A percentile compares a stretch with the other conserved stretches of the same genome.
These are phyloP conservation scores for Phytophthora boehmeriae DNA, from an alignment of 352 stramenopile genomes.

Conservation along the genomic window DNA sequence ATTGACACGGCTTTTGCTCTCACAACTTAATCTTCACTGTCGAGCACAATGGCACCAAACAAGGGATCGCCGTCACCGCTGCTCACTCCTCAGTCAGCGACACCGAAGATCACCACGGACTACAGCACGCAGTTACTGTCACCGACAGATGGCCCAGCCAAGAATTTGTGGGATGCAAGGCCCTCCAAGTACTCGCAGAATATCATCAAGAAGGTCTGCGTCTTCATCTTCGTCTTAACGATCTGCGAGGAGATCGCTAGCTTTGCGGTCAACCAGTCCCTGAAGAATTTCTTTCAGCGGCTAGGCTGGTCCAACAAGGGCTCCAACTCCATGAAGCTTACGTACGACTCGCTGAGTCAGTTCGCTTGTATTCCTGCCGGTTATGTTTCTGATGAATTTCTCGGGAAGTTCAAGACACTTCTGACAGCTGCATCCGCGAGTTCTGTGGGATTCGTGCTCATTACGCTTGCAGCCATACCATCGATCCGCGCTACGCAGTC, in stretches of 20 bases:
- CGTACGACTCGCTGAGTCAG: slow-evolving; percentile 69
- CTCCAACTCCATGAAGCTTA: slow-evolving; percentile 67
- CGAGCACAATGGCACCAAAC: slow-evolving; percentile 9
- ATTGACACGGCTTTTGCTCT: no score
- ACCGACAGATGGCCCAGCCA: no score
- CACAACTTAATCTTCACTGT: slow-evolving; percentile 7
- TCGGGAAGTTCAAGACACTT: slow-evolving; percentile 46
- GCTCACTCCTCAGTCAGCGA: slow-evolving; percentile 19
- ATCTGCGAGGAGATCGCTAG: slow-evolving; percentile 57
- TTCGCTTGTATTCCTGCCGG: slow-evolving; percentile 58
- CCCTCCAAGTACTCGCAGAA: slow-evolving; percentile 60
- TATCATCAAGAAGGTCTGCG: slow-evolving; percentile 59
- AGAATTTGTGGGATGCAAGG: slow-evolving; percentile 43
- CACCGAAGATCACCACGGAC: slow-evolving; percentile 23
- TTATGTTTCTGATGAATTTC: slow-evolving; percentile 64
- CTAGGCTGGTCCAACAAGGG: slow-evolving; percentile 64
- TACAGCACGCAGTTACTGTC: slow-evolving; percentile 8
- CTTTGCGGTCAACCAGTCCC: slow-evolving; percentile 63
- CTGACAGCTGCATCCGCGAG: slow-evolving; percentile 35
- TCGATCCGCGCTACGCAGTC: slow-evolving; percentile 25
- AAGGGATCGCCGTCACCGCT: slow-evolving; percentile 10
- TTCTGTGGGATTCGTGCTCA: slow-evolving; percentile 52
- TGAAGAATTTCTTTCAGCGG: slow-evolving; percentile 70
- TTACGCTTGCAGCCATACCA: slow-evolving; percentile 50
- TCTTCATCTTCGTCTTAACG: slow-evolving; percentile 61